A percentile compares a stretch with the other conserved stretches of the same genome.
Evolutionary conservation across 176 grass and related monocot genomes (phyloP).

Genomic region (Oryza rufipogon): DNA sequence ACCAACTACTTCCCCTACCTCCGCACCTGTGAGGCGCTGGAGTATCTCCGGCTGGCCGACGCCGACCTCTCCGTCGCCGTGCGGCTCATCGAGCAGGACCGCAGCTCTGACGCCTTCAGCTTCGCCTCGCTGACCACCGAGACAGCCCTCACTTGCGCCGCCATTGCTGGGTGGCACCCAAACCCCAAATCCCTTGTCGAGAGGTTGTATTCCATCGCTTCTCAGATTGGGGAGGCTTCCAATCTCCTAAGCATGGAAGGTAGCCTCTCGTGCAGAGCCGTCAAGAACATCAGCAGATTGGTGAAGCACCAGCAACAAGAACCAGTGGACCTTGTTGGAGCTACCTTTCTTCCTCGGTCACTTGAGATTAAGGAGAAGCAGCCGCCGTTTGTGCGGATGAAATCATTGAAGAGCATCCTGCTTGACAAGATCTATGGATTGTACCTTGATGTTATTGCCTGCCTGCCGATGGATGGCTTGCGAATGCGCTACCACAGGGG

Average conservation of each 20-base stretch:
- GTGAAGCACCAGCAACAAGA: neutral
- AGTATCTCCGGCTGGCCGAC: too few species aligned
- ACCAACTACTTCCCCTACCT: too few species aligned
- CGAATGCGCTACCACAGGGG: neutral
- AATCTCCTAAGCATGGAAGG: neutral
- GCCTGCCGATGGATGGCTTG: neutral
- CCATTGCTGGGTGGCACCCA: too few species aligned
- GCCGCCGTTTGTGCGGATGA: neutral
- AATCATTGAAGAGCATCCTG: slow-evolving; percentile 4
- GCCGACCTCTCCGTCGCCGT: too few species aligned
- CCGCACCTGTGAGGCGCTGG: too few species aligned
- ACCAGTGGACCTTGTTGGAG: neutral
- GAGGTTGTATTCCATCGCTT: too few species aligned
- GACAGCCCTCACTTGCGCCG: too few species aligned
- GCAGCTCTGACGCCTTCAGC: too few species aligned
- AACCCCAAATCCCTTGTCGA: too few species aligned
- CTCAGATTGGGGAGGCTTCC: too few species aligned
- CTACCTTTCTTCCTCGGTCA: neutral
- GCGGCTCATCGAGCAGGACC: too few species aligned
- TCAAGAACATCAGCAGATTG: neutral
- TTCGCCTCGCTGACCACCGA: too few species aligned
- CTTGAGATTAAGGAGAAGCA: neutral
- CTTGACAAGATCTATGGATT: slow-evolving; percentile 10
- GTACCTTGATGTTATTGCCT: slow-evolving; percentile 10
- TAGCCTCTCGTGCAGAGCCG: neutral